These are phyloP conservation scores for Dioscorea zingiberensis DNA, from an alignment of 106 monocot genomes.

Conservation along the genomic window DNA sequence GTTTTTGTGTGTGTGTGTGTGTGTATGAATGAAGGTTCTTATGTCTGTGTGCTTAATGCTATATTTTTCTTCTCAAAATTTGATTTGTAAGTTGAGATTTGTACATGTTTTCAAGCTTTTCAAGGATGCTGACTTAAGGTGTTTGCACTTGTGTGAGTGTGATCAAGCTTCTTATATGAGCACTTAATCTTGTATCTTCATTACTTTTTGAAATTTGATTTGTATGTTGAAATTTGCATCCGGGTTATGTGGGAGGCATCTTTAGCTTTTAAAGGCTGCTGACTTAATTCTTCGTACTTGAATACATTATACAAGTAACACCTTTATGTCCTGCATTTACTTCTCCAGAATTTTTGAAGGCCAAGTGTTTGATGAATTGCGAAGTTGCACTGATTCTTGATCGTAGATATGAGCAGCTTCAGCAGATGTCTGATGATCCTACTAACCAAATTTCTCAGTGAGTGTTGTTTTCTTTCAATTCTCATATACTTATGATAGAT, in stretches of 20 bases:
- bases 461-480: conserved; percentile 5
- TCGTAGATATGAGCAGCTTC: conserved; percentile 56
- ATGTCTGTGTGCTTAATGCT: neutral
- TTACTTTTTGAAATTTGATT: no score
- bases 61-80: neutral
- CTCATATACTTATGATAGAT: neutral
- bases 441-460: conserved; percentile 65
- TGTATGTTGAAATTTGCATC: no score
- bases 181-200: no score
- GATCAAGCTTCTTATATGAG: no score
- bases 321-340: no score
- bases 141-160: no score
- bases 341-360: conserved; percentile 57
- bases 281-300: neutral
- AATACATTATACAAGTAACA: neutral
- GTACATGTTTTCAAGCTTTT: no score
- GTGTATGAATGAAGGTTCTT: neutral
- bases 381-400: conserved; percentile 73
- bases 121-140: no score
- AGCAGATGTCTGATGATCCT: conserved; percentile 61
- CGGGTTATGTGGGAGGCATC: no score
- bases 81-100: no score
- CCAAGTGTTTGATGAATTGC: conserved; percentile 77
- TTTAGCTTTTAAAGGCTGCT: neutral
- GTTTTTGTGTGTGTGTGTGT: no score